Evolutionary conservation across 495 filamentous ascomycete species (phyloP), one percentile per base, ranked within the genome.

Genomic region (Coniosporium apollinis): DNA sequence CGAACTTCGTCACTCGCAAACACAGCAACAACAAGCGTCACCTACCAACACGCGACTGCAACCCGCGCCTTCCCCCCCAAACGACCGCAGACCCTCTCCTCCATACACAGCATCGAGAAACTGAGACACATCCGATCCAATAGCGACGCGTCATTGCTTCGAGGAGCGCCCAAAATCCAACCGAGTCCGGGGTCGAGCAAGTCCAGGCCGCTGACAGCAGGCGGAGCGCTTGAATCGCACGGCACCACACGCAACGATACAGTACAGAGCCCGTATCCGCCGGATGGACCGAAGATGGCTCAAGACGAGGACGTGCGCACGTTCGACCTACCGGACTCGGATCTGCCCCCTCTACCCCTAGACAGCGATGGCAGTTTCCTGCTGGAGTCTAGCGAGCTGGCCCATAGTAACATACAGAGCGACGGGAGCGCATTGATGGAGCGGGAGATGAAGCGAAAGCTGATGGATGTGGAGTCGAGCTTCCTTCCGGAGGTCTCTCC

Each of bases 401-500:
- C 24, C 13, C 24, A 9, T 8, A 26, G 24, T 13, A 13, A 26
- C 1, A 26, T 26, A 26, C 24, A 19, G 10, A 49, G 39, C 34
- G 48, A 54, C 17, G 41, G 42, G 21, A 74, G 74, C 45, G 61
- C 61, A 3, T 66, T 76, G 42, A 69, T 76, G 55, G 74, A 79
- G 42, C 56, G 56, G 5, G 67, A 71, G 47, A 69, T 81, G 70
- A 62, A 66, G 34, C 62, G 62, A 37, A 77, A 80, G 51, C 50
- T 92, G 38, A 76, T 81, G 60, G 84, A 92, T 49, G 70, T 89
- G 39, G 85, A 94, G 51, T 91, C 83, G 5, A 91, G 81, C 48
- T 91, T 92, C 44, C 34, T 85, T 25, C 65, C 66, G 18, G 66
- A 68, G 30, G 45, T 62, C 30, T 69, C 69, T 28, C 67, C 51